Conservation (phyloP, 306 rosid genomes). For the Castanopsis chinensis region DNA sequence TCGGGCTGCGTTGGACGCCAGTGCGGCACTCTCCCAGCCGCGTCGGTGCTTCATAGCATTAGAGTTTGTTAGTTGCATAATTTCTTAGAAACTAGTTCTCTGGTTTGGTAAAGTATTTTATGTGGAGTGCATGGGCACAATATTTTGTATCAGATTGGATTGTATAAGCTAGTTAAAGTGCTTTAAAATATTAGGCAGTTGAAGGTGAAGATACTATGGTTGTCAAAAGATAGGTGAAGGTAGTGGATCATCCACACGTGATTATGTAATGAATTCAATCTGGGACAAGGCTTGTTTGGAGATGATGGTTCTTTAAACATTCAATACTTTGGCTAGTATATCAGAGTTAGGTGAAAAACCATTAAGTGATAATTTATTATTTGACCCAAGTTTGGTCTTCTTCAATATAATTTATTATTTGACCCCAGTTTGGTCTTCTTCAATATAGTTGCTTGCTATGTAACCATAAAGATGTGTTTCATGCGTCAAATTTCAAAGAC, state of each 20-base stretch:
- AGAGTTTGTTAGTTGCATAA: not conserved
- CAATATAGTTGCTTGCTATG: not conserved
- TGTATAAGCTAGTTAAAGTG: not conserved
- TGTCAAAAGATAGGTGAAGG: not conserved
- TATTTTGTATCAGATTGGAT: not conserved
- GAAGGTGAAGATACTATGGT: not conserved
- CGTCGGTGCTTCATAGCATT: no score
- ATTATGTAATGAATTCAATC: not conserved
- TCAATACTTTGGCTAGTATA: not conserved
- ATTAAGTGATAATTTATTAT: not conserved
- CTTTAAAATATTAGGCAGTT: not conserved
- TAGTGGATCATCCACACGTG: not conserved
- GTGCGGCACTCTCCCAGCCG: no score
- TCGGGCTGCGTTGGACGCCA: no score
- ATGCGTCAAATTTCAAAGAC: not conserved
- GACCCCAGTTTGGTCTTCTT: not conserved
- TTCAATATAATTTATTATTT: not conserved
- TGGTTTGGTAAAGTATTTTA: not conserved
- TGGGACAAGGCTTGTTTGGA: constrained; percentile 3
- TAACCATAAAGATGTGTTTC: not conserved
- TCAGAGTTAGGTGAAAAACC: not conserved
- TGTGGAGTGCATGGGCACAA: not conserved
- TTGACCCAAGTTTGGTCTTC: not conserved
- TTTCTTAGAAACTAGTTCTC: not conserved
- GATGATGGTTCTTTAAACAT: not conserved